Base-by-base conservation (phyloP, 1,284 basidiomycete genomes). In the Crucibulum parvulum region DNA sequence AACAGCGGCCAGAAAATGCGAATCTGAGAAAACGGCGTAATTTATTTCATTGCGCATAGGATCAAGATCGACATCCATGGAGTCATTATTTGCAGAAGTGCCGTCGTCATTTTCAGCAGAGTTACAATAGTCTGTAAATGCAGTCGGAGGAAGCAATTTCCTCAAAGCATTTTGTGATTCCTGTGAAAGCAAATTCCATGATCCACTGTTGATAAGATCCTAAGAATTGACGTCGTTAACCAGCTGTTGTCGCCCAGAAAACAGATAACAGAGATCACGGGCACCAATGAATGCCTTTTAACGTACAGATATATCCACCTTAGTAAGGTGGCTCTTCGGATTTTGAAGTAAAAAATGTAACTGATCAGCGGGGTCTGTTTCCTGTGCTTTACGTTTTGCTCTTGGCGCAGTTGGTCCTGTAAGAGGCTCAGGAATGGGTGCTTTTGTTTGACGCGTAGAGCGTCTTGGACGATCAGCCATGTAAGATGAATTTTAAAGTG, bases 1-100 rank as follows among this genome's bases (percentile, higher is more conserved):
- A 31, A 82, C 76, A 0, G 84, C 85, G 34, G 85, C 81, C 38
- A 85, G 72, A 62, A 87, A 84, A 66, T 85, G 82, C 2, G 84
- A 65, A 53, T 85, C 84, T n/a, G 74, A 80, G 70, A 88, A 85
- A 9, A 85, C 62, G 5, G 71, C 61, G 0, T 72, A 70, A 57
- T 84, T 80, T 1, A 86, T 64, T 24, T 63, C 60, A 0, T 57
- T 69, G 41, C 10, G 56, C 10, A 13, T 47, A 46, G 10, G 45
- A 6, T 62, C 52, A 41, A 58, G 34, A 47, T 77, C 74, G 18
- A 75, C 69, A 4, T 69, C 66, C 75, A 77, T 78, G 10, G 64
- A 58, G 18, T 73, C 67, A 10, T 66, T 55, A 11, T 31, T 8
- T 6, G 57, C 56, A 18, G 79, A 78, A 5, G 84, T 82, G 66